Evolutionary conservation across 371 early-diverging fungal species (phyloP).

Genomic region (Apophysomyces variabilis): DNA sequence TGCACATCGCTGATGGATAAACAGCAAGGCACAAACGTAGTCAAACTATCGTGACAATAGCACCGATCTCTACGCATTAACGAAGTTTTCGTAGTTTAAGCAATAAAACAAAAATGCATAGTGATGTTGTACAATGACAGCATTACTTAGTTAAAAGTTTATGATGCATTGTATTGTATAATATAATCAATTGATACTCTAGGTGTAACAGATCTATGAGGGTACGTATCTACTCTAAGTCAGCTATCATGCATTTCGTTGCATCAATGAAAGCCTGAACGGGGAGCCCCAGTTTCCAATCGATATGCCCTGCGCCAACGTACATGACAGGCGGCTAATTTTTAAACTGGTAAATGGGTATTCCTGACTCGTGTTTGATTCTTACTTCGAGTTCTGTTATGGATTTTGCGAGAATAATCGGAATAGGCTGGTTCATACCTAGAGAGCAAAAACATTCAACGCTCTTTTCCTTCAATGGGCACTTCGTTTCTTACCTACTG

Average conservation of each 20-base stretch:
- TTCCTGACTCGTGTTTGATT: neutral
- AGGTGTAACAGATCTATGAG: neutral
- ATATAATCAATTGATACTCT: no score
- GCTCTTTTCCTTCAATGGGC: neutral
- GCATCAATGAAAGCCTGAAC: conserved; percentile 64
- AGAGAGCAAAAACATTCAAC: conserved; percentile 1
- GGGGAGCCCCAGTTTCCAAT: conserved; percentile 86
- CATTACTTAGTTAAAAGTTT: no score
- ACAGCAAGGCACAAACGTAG: no score
- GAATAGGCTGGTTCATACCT: conserved; percentile 57
- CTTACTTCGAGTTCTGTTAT: conserved; percentile 61
- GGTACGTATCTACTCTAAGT: conserved; percentile 50
- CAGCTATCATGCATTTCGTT: conserved; percentile 62
- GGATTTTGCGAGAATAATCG: conserved; percentile 67
- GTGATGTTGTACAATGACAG: no score
- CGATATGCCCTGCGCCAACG: conserved; percentile 89
- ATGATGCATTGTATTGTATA: no score
- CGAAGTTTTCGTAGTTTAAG: no score
- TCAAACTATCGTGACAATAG: no score
- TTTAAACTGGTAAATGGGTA: neutral
- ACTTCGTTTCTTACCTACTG: conserved; percentile 51
- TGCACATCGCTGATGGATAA: no score
- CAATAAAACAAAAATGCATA: no score
- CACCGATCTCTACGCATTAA: no score
- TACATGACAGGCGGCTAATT: conserved; percentile 74